A percentile compares a stretch with the other conserved stretches of the same genome.
phyloP scores from a whole-genome alignment of 2,329 filamentous ascomycete genomes.

The Penicillium sp. region DNA sequence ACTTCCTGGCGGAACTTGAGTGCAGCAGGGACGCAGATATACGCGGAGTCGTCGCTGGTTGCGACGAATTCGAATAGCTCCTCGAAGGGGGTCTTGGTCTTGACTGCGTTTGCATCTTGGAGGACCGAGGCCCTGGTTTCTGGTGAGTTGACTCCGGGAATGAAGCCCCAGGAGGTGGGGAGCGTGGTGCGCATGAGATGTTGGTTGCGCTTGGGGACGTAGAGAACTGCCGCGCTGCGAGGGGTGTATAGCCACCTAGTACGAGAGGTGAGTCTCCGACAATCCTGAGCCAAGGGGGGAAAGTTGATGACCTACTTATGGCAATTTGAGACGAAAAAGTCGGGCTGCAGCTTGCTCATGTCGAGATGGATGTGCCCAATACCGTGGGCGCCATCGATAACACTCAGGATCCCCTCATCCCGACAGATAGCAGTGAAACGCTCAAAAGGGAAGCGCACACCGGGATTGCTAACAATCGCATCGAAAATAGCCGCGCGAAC shows the following conservation, averaged over 20 bases:
- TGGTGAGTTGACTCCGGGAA: constrained; percentile 43
- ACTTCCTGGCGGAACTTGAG: constrained; percentile 69
- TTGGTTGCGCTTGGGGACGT: constrained; percentile 78
- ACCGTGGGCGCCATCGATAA: constrained; percentile 83
- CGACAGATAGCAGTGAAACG: constrained; percentile 64
- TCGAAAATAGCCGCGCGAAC: constrained; percentile 76
- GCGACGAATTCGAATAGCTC: constrained; percentile 74
- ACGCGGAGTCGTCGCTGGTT: constrained; percentile 72
- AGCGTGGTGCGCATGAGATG: constrained; percentile 70
- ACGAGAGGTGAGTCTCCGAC: constrained; percentile 9
- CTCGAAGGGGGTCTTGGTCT: constrained; percentile 62
- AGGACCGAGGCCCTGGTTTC: constrained; percentile 51
- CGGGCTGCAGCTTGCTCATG: constrained; percentile 66
- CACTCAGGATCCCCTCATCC: constrained; percentile 67
- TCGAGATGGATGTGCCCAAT: constrained; percentile 77
- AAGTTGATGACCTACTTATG: constrained; percentile 61
- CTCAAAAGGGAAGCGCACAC: constrained; percentile 78
- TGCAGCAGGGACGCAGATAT: constrained; percentile 70
- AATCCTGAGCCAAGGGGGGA: background rate
- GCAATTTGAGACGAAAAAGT: constrained; percentile 85
- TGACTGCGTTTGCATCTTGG: constrained; percentile 35
- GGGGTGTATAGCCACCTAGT: constrained; percentile 76
- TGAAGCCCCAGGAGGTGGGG: constrained; percentile 79
- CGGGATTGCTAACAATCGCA: constrained; percentile 75
- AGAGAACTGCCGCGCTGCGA: constrained; percentile 76